Evolutionary conservation across 2,329 filamentous ascomycete genomes (phyloP).

Genomic region (Apiospora phragmitis): DNA sequence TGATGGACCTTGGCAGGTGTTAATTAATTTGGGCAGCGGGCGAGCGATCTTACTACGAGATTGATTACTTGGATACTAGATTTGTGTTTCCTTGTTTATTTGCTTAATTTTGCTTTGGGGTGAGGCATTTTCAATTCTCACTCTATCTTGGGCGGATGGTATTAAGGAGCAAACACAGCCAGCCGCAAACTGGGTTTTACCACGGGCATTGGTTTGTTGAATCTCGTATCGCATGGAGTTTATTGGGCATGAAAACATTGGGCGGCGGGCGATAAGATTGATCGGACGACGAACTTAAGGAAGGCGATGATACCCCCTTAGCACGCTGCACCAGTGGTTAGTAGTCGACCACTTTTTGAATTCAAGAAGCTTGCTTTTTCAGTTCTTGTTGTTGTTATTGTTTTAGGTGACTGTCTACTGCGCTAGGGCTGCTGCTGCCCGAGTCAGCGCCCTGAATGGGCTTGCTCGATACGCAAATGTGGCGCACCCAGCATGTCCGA

Average conservation of each 20-base stretch:
- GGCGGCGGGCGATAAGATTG: not conserved
- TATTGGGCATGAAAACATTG: not conserved
- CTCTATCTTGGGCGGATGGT: not conserved
- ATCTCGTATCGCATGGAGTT: not conserved
- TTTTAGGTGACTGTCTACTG: not conserved
- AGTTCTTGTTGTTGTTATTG: not conserved
- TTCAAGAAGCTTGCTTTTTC: not conserved
- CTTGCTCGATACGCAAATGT: not conserved
- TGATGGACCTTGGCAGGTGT: not conserved
- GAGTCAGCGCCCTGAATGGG: not conserved
- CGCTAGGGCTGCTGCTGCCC: not conserved
- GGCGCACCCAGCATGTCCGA: not conserved
- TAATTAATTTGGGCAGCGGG: not conserved
- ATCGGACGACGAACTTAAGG: not conserved
- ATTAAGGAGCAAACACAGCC: not conserved
- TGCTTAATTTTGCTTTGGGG: no score
- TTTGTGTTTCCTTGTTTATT: not conserved
- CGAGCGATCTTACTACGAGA: not conserved
- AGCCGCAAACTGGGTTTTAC: not conserved
- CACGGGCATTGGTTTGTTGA: not conserved
- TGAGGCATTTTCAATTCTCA: no score
- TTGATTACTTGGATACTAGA: not conserved
- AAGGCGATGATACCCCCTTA: slow-evolving; percentile 1
- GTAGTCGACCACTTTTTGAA: not conserved
- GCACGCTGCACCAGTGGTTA: not conserved